Evolutionary conservation across 1,139 yeast genomes (phyloP).

Genomic region (Debaryomycetaceae sp.): DNA sequence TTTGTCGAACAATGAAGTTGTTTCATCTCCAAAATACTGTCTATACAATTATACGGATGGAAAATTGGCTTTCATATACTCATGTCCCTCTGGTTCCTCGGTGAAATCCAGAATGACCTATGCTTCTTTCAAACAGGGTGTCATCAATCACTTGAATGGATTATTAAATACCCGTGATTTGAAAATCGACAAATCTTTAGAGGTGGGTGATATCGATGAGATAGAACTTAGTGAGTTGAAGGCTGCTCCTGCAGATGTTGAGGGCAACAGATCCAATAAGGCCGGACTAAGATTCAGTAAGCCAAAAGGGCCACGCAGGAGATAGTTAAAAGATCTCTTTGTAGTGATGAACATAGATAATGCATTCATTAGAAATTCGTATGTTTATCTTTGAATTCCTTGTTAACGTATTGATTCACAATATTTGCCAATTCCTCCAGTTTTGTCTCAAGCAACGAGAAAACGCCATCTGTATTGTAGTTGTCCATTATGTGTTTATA

Average conservation of each 20-base stretch:
- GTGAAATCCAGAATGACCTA: slow-evolving; percentile 91
- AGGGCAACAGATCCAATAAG: slow-evolving; percentile 10
- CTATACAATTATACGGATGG: slow-evolving; percentile 40
- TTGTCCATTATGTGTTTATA: slow-evolving; percentile 28
- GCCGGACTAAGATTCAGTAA: slow-evolving; percentile 39
- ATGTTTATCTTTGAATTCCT: neutral
- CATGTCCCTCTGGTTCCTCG: slow-evolving; percentile 88
- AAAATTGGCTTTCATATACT: slow-evolving; percentile 60
- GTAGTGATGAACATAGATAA: neutral
- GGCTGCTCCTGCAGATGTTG: slow-evolving; percentile 9
- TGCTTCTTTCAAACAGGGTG: slow-evolving; percentile 76
- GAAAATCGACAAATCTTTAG: slow-evolving; percentile 42
- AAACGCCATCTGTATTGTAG: slow-evolving; percentile 18
- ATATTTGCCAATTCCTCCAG: neutral
- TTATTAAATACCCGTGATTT: slow-evolving; percentile 21
- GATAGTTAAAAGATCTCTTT: slow-evolving; percentile 15
- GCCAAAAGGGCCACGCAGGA: slow-evolving; percentile 57
- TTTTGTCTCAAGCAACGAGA: neutral
- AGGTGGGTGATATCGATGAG: slow-evolving; percentile 69
- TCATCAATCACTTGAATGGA: slow-evolving; percentile 48
- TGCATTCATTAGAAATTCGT: neutral
- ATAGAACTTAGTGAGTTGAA: slow-evolving; percentile 43
- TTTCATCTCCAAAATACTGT: slow-evolving; percentile 49
- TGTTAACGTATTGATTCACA: neutral
- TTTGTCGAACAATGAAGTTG: slow-evolving; percentile 12